Conservation (phyloP, 2,329 filamentous ascomycete genomes). For the Pleomassaria siparia region DNA sequence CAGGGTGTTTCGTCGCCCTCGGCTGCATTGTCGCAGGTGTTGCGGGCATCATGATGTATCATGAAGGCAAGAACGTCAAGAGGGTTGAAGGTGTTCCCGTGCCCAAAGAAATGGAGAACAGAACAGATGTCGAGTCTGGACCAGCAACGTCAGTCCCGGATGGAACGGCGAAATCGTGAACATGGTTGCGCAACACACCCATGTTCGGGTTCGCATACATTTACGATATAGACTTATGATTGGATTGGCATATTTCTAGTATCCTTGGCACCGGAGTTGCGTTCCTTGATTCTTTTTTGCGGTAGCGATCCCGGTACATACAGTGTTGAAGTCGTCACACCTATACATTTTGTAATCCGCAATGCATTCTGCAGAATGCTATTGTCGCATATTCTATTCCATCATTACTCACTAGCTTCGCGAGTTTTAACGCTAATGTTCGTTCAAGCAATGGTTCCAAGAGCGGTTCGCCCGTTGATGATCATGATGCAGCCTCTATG, state of each 20-base stretch:
- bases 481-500: neutral
- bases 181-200: conserved; percentile 15
- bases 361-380: neutral
- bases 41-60: conserved; percentile 69
- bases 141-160: conserved; percentile 19
- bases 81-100: conserved; percentile 41
- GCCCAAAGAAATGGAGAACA: conserved; percentile 20
- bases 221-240: neutral
- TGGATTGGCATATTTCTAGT: conserved; percentile 4
- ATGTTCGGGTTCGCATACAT: conserved; percentile 4
- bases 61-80: conserved; percentile 61
- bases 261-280: conserved; percentile 7
- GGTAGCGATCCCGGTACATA: neutral
- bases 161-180: conserved; percentile 26
- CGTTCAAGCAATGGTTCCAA: neutral
- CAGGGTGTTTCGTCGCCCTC: conserved; percentile 74
- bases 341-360: neutral
- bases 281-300: neutral
- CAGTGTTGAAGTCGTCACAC: neutral
- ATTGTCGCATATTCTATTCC: neutral
- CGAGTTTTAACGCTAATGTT: neutral
- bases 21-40: conserved; percentile 69
- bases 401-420: neutral
- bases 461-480: neutral
- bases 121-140: conserved; percentile 26